Evolutionary conservation across 768 basidiomycete genomes (phyloP).

Genomic region (Mycena vitilis): DNA sequence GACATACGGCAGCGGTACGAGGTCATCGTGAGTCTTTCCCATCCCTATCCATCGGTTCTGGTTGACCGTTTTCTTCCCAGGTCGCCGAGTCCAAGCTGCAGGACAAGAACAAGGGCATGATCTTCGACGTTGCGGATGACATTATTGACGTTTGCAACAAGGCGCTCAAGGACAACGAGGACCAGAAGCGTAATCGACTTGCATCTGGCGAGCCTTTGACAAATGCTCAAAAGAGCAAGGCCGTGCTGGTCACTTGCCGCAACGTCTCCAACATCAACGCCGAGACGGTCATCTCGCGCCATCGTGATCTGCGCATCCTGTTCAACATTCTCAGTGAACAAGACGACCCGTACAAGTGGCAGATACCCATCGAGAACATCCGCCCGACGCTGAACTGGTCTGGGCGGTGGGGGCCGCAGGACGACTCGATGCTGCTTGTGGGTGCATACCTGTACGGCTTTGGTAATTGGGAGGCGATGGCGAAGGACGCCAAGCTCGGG

Average conservation of each 20-base stretch:
- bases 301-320: slow-evolving; percentile 89
- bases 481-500: slow-evolving; percentile 85
- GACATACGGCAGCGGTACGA: slow-evolving; percentile 96
- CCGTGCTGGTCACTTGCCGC: slow-evolving; percentile 91
- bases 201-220: slow-evolving; percentile 90
- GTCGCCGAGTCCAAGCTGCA: slow-evolving; percentile 90
- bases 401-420: slow-evolving; percentile 91
- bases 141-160: slow-evolving; percentile 87
- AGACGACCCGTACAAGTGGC: slow-evolving; percentile 85
- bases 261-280: slow-evolving; percentile 96
- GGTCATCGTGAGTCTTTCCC: slow-evolving; percentile 76
- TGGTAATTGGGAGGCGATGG: slow-evolving; percentile 96
- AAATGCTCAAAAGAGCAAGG: slow-evolving; percentile 96
- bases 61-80: slow-evolving; percentile 55
- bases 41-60: slow-evolving; percentile 13
- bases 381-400: slow-evolving; percentile 97
- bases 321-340: slow-evolving; percentile 81
- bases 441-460: slow-evolving; percentile 95
- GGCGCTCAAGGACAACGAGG: slow-evolving; percentile 87
- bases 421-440: slow-evolving; percentile 94
- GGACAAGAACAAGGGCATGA: slow-evolving; percentile 94
- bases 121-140: slow-evolving; percentile 92
- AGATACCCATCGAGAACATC: slow-evolving; percentile 91
- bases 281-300: slow-evolving; percentile 92
- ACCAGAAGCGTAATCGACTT: slow-evolving; percentile 78